Evolutionary conservation across 2,329 filamentous ascomycete species (phyloP), one percentile per base, ranked within the genome.

Genomic region (Chalara sp.): DNA sequence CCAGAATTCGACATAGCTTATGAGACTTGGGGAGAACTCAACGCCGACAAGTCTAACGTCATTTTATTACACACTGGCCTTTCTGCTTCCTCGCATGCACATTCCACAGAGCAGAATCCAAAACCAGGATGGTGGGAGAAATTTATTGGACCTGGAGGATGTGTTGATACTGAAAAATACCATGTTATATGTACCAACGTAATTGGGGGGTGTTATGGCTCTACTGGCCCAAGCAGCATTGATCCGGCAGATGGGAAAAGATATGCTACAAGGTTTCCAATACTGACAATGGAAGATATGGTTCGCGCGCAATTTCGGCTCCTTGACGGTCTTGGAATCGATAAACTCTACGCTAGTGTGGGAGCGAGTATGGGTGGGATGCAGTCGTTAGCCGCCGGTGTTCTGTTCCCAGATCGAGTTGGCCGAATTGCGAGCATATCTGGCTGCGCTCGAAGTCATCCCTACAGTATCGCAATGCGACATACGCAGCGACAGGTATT

Each of bases 61-160:
- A 93, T 99, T 55, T 77, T 99, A 6, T 72, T 99, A 2, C 90
- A 97, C 67, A 99, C 93, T 0, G 93, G 93, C 6, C 77, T 99
- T 5, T 96, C 91, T 1, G 93, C 93, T n/a, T 96, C 91, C 6
- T 97, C 91, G 51, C 93, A 99, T 70, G 93, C 93, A 2, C 91
- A 91, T 65, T 96, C 90, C 52, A 97, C 92, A n/a, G 76, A 80
- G 48, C 73, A 76, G 7, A 99, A 99, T 67, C 80, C 88, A 0
- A 87, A 91, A 67, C 86, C 90, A 0, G 93, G 93, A 4, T 99
- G 93, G 93, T 99, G 93, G 93, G 93, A 99, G 70, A 92, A 87
- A 68, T 99, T 99, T 67, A 97, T 99, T 63, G 93, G 93, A 0
- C 87, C 91, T 0, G 89, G 87, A 1, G 78, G 79, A 21, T 87